Base-by-base conservation (phyloP, 192 early-diverging fungal genomes). In the Coemansia sp. region DNA sequence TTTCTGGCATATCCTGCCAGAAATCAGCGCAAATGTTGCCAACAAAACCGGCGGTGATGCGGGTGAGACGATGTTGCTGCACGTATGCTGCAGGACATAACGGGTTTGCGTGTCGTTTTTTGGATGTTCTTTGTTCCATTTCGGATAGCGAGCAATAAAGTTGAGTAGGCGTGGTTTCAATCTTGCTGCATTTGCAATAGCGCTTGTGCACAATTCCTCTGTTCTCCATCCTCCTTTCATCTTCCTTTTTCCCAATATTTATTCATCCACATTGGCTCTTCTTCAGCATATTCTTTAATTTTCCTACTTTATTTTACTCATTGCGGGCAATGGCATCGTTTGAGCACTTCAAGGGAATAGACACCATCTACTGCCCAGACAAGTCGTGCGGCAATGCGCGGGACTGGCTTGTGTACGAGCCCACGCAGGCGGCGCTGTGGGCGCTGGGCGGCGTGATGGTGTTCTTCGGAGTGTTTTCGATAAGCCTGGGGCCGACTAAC, bases 391-490 rank as follows among this genome's bases (percentile, higher is more conserved):
- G 8, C n/a, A 58, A 17, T 7, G 65, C 60, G n/a, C 61, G 65
- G 14, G 69, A 76, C 69, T 76, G 75, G 75, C 75, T 76, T 22
- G 62, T 65, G 0, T 58, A 59, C 45, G 17, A 32, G 46, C 75
- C 75, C 9, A 71, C 19, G 41, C 39, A 54, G 1, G 61, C 69
- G 11, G 69, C 64, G 1, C 64, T 61, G 16, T 76, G 69, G 75
- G 61, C 61, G 0, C 48, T 76, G 4, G 75, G 75, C 9, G 56
- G 65, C 41, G 45, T 76, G 0, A 61, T 64, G 10, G 40, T 71
- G 10, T 65, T 64, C 22, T 48, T 60, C 43, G 68, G 68, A 2
- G 49, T 70, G 37, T 0, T 55, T 0, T 66, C 37, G 40, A 16
- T 59, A 2, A 38, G 39, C 37, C 25, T 59, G 8, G 38, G 57